Evolutionary conservation across 345 rosid genomes (phyloP).

Genomic region (Anacardium occidentale): DNA sequence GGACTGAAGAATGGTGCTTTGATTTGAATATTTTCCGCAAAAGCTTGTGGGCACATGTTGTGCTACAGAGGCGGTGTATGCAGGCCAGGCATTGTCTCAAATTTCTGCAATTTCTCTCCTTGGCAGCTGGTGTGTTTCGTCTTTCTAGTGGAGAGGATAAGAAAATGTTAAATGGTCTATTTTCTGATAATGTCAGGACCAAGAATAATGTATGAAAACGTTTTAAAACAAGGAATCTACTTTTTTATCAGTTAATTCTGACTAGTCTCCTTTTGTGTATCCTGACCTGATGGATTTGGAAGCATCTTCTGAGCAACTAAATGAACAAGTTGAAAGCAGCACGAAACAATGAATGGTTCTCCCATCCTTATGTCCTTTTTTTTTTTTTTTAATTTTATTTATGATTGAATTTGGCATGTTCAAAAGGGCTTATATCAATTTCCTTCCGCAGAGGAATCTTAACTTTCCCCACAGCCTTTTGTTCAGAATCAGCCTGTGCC

Average conservation of each 20-base stretch:
- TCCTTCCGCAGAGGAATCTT: slow-evolving; percentile 4
- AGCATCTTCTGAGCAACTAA: slow-evolving; percentile 4
- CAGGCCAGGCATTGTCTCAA: slow-evolving; percentile 27
- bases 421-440: slow-evolving; percentile 9
- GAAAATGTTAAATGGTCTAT: neutral
- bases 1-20: slow-evolving; percentile 22
- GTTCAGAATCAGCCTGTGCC: slow-evolving; percentile 9
- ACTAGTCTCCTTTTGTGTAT: neutral
- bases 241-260: slow-evolving; percentile 13
- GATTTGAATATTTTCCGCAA: slow-evolving; percentile 38
- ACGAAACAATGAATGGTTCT: neutral
- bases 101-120: slow-evolving; percentile 28
- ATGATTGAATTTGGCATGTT: slow-evolving; percentile 12
- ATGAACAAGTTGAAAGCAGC: slow-evolving; percentile 3
- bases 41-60: slow-evolving; percentile 16
- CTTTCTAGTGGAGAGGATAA: slow-evolving; percentile 14
- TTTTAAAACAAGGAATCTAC: slow-evolving; percentile 23
- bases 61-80: slow-evolving; percentile 14
- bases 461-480: slow-evolving; percentile 11
- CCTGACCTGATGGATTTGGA: too few species aligned
- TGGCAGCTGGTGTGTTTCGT: slow-evolving; percentile 1
- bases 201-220: neutral
- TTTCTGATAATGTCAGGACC: neutral
- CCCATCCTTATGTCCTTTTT: neutral
- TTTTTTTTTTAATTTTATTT: neutral